A percentile compares a stretch with the other conserved stretches of the same genome.
Conservation (phyloP, 345 rosid species). For the Carallia pectinifolia region DNA sequence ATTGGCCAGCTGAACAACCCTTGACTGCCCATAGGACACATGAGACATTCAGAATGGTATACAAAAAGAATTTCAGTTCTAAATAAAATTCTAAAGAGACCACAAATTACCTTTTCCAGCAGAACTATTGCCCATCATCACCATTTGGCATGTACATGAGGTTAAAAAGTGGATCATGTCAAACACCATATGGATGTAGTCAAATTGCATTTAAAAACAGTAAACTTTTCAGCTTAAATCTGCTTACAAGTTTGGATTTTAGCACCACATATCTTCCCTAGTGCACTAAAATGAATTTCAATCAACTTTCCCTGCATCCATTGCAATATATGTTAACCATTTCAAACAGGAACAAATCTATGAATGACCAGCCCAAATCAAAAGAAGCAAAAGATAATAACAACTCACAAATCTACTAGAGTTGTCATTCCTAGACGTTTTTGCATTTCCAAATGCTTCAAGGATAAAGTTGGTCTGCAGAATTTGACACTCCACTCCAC, state of each 20-base stretch:
- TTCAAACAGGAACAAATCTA: not conserved
- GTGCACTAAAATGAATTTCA: constrained; percentile 72
- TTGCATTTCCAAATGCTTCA: constrained; percentile 98
- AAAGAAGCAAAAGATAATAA: not conserved
- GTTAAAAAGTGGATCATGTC: constrained; percentile 23
- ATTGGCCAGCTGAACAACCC: constrained; percentile 81
- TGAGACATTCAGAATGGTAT: constrained; percentile 31
- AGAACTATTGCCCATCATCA: constrained; percentile 49
- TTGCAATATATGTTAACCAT: constrained; percentile 15
- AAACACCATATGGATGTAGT: constrained; percentile 17
- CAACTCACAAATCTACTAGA: constrained; percentile 92
- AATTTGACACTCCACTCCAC: constrained; percentile 64
- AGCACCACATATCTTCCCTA: constrained; percentile 86
- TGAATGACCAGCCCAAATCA: constrained; percentile 6
- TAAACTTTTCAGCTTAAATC: constrained; percentile 5
- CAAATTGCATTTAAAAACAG: constrained; percentile 8
- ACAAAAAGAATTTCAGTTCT: constrained; percentile 14
- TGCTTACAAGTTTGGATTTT: constrained; percentile 84
- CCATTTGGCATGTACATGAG: constrained; percentile 17
- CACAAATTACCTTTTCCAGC: constrained; percentile 79
- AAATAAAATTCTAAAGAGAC: constrained; percentile 19
- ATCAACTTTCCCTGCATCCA: constrained; percentile 77
- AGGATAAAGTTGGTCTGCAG: constrained; percentile 71
- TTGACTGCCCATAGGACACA: constrained; percentile 62
- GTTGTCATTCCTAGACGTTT: constrained; percentile 83